These are phyloP conservation scores for Claviceps maximensis DNA, from an alignment of 2,329 filamentous ascomycete species.

Conservation along the genomic window DNA sequence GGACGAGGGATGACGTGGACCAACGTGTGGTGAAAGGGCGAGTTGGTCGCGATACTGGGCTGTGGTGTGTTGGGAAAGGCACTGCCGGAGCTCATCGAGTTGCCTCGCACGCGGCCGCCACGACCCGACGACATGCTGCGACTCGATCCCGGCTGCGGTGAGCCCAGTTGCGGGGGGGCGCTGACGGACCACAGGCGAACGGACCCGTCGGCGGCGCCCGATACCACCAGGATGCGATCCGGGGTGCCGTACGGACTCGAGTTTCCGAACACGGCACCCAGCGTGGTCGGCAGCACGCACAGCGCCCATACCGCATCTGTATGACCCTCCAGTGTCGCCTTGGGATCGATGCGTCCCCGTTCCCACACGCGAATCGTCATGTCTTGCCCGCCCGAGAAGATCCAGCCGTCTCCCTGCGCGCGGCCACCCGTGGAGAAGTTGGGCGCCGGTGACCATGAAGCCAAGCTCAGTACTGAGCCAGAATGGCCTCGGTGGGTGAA, in stretches of 20 bases:
- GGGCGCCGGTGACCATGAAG: slow-evolving; percentile 74
- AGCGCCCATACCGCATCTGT: slow-evolving; percentile 94
- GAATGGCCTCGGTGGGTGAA: slow-evolving; percentile 91
- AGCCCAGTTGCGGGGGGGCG: slow-evolving; percentile 72
- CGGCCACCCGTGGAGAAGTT: slow-evolving; percentile 84
- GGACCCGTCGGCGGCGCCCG: slow-evolving; percentile 79
- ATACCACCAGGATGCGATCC: slow-evolving; percentile 81
- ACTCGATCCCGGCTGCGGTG: slow-evolving; percentile 55
- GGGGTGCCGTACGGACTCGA: slow-evolving; percentile 62
- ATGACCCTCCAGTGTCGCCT: slow-evolving; percentile 86
- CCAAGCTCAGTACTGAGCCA: slow-evolving; percentile 77
- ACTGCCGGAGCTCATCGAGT: slow-evolving; percentile 89
- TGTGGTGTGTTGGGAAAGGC: slow-evolving; percentile 85
- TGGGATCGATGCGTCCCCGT: slow-evolving; percentile 82
- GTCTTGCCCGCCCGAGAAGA: slow-evolving; percentile 95
- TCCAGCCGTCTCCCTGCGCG: slow-evolving; percentile 88
- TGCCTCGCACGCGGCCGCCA: slow-evolving; percentile 68
- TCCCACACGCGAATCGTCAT: slow-evolving; percentile 92
- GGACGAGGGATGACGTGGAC: slow-evolving; percentile 71
- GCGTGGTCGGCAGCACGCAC: slow-evolving; percentile 76
- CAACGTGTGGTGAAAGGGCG: slow-evolving; percentile 76
- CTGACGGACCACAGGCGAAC: slow-evolving; percentile 93
- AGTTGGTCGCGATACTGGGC: slow-evolving; percentile 71
- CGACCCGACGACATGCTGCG: slow-evolving; percentile 41
- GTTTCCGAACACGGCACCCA: slow-evolving; percentile 68